Base-by-base conservation (phyloP, 202 grass and related monocot species). In the Schoenoplectus tabernaemontani region DNA sequence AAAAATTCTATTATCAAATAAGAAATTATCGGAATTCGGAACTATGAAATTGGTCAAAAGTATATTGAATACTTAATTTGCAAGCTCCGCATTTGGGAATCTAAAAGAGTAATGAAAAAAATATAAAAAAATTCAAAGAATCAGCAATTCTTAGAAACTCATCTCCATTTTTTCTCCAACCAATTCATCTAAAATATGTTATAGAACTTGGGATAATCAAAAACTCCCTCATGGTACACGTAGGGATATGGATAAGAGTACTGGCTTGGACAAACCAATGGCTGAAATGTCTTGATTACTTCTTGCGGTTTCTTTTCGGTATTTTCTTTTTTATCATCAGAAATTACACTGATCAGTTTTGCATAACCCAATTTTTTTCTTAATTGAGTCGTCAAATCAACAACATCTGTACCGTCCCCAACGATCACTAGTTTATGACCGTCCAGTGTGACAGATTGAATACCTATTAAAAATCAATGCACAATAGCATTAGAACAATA, bases 371-470 rank as follows among this genome's bases (percentile, higher is more conserved):
- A 69, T 54, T 61, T 51, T 22, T 86, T 86, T 53, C 92, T 86
- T 43, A 95, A 77, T 41, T 81, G 61, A 60, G 46, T 59, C 1
- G 80, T 82, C 22, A 82, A 64, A 32, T 2, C 20, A 4, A 72
- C 43, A 0, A 10, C 62, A 71, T 89, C 92, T 0, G 89, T 80
- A 0, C 85, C 89, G 0, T 91, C 78, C 23, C 89, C 92, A 22
- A 87, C 0, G 9, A 91, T 68, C 22, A 84, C 82, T 46, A 95
- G 64, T 72, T 89, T 89, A 65, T 88, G 77, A 0, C 85, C 85
- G 33, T 95, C 87, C 66, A 95, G 17, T 47, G 87, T 33, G 19
- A 82, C 89, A 5, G 92, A 95, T 19, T 79, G 88, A 78, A 95
- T 83, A 80, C 77, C 77, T 80, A 13, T 48, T 32, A 30, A 16